phyloP scores from a whole-genome alignment of 1,139 yeast genomes.

The Magnusiomyces clavatus region DNA sequence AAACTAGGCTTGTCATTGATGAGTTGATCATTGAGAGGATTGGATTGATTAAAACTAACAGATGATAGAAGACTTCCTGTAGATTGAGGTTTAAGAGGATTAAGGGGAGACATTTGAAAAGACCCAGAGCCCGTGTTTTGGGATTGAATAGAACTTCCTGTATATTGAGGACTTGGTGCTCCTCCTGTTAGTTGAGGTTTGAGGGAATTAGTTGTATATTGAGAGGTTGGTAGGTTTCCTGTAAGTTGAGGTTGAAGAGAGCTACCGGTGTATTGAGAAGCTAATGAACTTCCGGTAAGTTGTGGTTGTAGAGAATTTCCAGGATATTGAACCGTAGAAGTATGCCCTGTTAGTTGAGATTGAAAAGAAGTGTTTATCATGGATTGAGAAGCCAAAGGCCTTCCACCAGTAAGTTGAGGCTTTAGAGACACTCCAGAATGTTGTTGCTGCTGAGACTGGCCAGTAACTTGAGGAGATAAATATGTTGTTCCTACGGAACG shows the following conservation, averaged over 20 bases:
- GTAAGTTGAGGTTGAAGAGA: slow-evolving; percentile 6
- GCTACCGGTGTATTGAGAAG: neutral
- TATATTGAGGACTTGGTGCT: neutral
- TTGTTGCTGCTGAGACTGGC: neutral
- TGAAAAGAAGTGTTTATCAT: too few relatives aligned
- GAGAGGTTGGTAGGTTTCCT: neutral
- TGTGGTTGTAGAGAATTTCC: too few relatives aligned
- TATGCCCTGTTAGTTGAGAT: too few relatives aligned
- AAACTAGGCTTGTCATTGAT: neutral
- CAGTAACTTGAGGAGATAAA: slow-evolving; percentile 10
- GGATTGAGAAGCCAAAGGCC: too few relatives aligned
- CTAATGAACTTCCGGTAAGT: too few relatives aligned
- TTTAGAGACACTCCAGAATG: too few relatives aligned
- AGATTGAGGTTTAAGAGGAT: slow-evolving; percentile 4
- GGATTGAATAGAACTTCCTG: neutral
- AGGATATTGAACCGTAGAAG: too few relatives aligned
- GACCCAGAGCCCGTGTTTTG: too few relatives aligned
- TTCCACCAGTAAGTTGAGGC: too few relatives aligned
- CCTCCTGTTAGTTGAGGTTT: neutral
- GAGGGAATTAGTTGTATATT: neutral
- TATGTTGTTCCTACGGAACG: neutral
- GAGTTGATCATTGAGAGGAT: neutral
- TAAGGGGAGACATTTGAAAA: neutral
- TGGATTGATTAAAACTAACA: neutral
- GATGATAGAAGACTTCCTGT: neutral